Conservation (phyloP, 306 rosid genomes). For the Vachellia pachyceras region DNA sequence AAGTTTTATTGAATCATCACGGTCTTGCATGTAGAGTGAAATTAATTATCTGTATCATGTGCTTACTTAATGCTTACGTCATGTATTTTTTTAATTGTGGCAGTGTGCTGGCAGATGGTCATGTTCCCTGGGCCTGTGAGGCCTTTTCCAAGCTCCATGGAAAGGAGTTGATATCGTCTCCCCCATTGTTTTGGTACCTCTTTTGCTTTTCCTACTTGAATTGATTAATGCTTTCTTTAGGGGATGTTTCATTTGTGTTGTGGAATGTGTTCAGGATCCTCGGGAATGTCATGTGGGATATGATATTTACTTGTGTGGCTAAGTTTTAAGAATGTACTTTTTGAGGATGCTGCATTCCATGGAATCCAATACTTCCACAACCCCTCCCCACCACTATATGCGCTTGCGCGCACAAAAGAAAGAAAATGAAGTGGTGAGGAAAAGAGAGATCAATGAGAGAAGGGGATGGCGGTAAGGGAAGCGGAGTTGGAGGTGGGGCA, state of each 20-base stretch:
- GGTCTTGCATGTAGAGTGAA: constrained; percentile 22
- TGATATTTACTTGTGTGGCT: background rate
- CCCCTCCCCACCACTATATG: too few species aligned
- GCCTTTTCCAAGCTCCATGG: constrained; percentile 92
- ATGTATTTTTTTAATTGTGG: constrained; percentile 38
- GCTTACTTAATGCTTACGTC: constrained; percentile 30
- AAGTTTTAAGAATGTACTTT: too few species aligned
- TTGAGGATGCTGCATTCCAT: too few species aligned
- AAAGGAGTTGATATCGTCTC: constrained; percentile 68
- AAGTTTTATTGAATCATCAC: too few species aligned
- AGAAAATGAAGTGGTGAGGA: too few species aligned
- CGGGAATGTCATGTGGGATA: background rate
- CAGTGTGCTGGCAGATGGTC: constrained; percentile 98
- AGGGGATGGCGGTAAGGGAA: too few species aligned
- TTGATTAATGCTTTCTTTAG: constrained; percentile 20
- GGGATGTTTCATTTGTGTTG: background rate
- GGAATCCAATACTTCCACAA: too few species aligned
- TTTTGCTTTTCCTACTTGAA: constrained; percentile 31
- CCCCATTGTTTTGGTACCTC: constrained; percentile 77
- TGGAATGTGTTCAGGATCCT: background rate
- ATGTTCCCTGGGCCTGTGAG: constrained; percentile 97
- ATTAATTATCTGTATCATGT: constrained; percentile 8
- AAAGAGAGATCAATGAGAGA: too few species aligned
- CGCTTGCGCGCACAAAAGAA: too few species aligned
- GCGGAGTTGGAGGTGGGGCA: too few species aligned